Base-by-base conservation (phyloP, 1,284 basidiomycete genomes). In the Quambalaria eucalypti region DNA sequence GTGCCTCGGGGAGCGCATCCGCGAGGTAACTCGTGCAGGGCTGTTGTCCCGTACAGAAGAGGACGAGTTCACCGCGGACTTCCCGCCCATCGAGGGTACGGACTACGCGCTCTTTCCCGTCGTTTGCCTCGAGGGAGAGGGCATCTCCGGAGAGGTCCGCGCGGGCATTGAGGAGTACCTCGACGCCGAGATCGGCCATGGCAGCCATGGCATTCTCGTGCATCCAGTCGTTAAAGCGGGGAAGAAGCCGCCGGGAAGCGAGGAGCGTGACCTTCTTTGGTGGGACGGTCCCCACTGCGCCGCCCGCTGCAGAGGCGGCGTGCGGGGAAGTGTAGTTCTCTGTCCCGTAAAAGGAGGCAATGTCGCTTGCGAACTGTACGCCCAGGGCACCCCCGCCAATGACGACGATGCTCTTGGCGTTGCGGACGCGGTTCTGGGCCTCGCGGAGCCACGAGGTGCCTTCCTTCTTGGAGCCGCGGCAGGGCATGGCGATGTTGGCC, bases 31-130 rank as follows among this genome's bases (percentile, higher is more conserved):
- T 9, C 16, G 61, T 60, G 52, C 60, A 63, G 26, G 63, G 57
- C 14, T 47, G 49, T n/a, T 64, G 62, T 29, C 62, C 62, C 5
- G 59, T 56, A 40, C 62, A 64, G 40, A 64, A 62, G 12, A 64
- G 56, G 5, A 59, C 59, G 5, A 64, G 48, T 30, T 64, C 62
- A 6, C 52, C 62, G 8, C 56, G 25, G 14, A 60, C 51, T 19
- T 57, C 48, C 28, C 56, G 50, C 28, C 62, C 62, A 26, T 61
- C 55, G 2, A 59, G 10, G 0, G 61, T 53, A 28, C 23, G 30
- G 36, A 64, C 48, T 4, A 47, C 36, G 1, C 55, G 14, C 16
- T 44, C 39, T 25, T 46, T 25, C 9, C 29, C 44, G 21, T 23
- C 40, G 14, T 23, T 33, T 31, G 54, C 29, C 36, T 53, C 48